Conservation (phyloP, 305 asterid genomes). For the Fraxinus floribunda region DNA sequence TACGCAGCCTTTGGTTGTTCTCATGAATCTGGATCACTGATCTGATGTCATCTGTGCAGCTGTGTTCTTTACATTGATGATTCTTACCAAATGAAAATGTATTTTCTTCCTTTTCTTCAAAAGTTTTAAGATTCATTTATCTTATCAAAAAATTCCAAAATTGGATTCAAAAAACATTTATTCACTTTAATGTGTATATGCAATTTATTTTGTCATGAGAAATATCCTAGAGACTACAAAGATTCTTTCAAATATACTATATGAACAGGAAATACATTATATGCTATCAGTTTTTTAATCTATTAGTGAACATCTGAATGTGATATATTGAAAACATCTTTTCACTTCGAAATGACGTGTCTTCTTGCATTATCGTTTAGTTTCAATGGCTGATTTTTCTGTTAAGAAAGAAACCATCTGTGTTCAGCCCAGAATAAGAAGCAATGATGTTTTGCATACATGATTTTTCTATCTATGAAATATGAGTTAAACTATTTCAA, state of each 20-base stretch:
- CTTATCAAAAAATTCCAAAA: neutral
- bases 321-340: neutral
- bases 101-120: slow-evolving; percentile 1
- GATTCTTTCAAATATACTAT: neutral
- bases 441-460: neutral
- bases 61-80: neutral
- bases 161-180: neutral
- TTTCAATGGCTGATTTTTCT: neutral
- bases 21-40: slow-evolving; percentile 9
- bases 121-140: neutral
- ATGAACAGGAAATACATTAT: neutral
- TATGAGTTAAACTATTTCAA: neutral
- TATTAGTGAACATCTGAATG: neutral
- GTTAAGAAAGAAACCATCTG: neutral
- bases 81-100: slow-evolving; percentile 2
- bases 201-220: neutral
- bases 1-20: neutral
- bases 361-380: neutral
- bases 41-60: neutral
- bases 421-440: neutral
- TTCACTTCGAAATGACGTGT: neutral
- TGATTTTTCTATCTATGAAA: neutral
- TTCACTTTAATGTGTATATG: neutral
- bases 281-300: neutral
- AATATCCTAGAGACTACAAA: neutral